Conservation (phyloP, 192 early-diverging fungal genomes). For the Coemansia sp. region DNA sequence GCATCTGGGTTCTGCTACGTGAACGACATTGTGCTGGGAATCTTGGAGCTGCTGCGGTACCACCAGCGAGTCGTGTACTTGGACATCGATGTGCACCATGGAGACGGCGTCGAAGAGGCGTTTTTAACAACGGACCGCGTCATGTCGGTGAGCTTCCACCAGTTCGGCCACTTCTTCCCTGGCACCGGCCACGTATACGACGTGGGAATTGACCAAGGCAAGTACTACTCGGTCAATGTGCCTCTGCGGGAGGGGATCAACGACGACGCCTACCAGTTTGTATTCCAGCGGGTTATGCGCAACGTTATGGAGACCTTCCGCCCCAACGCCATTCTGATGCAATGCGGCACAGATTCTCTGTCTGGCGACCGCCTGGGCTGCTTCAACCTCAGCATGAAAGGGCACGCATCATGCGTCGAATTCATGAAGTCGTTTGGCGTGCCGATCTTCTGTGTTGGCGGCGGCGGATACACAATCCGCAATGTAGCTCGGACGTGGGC, state of each 20-base stretch:
- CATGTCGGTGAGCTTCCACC: constrained; percentile 98
- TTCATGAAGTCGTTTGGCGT: constrained; percentile 90
- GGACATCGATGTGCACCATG: constrained; percentile 99
- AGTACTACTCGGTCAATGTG: constrained; percentile 92
- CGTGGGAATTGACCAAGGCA: constrained; percentile 82
- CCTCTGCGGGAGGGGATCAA: constrained; percentile 91
- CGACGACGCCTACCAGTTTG: constrained; percentile 83
- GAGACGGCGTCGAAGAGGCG: constrained; percentile 97
- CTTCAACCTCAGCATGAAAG: constrained; percentile 91
- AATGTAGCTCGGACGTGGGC: constrained; percentile 95
- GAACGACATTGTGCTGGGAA: constrained; percentile 94
- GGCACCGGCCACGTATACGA: constrained; percentile 95
- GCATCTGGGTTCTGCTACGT: constrained; percentile 97
- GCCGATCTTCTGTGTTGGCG: constrained; percentile 88
- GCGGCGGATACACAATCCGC: constrained; percentile 95
- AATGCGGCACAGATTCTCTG: constrained; percentile 93
- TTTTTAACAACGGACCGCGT: constrained; percentile 99
- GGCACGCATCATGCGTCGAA: constrained; percentile 89
- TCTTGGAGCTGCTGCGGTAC: constrained; percentile 82
- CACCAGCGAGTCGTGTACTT: constrained; percentile 92
- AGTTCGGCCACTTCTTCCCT: constrained; percentile 97
- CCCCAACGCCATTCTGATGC: constrained; percentile 84
- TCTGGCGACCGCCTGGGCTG: constrained; percentile 89
- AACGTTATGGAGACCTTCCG: constrained; percentile 88
- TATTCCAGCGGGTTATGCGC: constrained; percentile 84